Evolutionary conservation across 106 monocot species (phyloP).

Genomic region (Alisma plantagoaquatica): DNA sequence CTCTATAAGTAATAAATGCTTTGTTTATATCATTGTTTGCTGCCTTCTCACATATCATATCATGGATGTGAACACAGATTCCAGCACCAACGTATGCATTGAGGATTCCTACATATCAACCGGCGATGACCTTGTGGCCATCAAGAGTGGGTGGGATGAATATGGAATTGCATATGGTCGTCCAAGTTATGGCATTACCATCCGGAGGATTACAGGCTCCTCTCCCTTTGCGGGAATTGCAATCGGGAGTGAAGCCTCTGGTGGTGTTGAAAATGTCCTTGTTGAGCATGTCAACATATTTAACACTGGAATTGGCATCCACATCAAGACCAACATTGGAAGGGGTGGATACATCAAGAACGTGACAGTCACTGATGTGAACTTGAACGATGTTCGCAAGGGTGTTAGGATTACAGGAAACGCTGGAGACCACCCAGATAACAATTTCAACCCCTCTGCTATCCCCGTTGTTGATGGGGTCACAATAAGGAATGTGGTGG

Average conservation of each 20-base stretch:
- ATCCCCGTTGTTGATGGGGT: slow-evolving; percentile 20
- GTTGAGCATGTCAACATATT: slow-evolving; percentile 20
- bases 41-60: too few relatives aligned
- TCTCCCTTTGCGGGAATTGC: slow-evolving; percentile 24
- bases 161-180: slow-evolving; percentile 21
- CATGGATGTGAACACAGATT: slow-evolving; percentile 18
- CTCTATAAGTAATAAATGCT: too few relatives aligned
- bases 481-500: slow-evolving; percentile 23
- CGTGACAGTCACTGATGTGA: slow-evolving; percentile 14
- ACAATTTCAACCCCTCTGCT: slow-evolving; percentile 10
- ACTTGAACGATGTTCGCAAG: slow-evolving; percentile 11
- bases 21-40: too few relatives aligned
- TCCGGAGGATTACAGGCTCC: slow-evolving; percentile 16
- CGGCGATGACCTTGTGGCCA: slow-evolving; percentile 21
- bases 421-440: slow-evolving; percentile 23
- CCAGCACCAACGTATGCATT: slow-evolving; percentile 22
- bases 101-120: slow-evolving; percentile 26
- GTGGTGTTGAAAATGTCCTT: slow-evolving; percentile 18
- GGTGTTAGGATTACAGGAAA: slow-evolving; percentile 17
- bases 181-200: slow-evolving; percentile 16
- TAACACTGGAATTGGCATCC: slow-evolving; percentile 20
- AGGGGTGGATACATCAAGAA: slow-evolving; percentile 29
- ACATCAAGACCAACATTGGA: slow-evolving; percentile 21
- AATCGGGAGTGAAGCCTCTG: slow-evolving; percentile 22
- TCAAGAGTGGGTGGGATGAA: slow-evolving; percentile 31